Conservation (phyloP, 257 asterid species). For the Paraleonurus japonicus region DNA sequence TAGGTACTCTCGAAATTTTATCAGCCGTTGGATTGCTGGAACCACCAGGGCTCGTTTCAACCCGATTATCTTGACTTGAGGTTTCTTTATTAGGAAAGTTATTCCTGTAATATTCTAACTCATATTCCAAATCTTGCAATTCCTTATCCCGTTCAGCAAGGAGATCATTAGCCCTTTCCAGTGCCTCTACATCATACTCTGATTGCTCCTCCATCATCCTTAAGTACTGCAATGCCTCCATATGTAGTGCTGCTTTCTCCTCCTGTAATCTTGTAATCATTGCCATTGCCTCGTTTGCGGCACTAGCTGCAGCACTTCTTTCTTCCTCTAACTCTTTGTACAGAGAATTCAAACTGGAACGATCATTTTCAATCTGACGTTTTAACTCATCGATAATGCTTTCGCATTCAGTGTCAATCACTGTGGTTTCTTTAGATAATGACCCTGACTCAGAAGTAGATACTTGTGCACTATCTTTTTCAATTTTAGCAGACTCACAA, state of each 20-base stretch:
- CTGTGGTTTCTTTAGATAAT: conserved; percentile 11
- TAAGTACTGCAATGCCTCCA: conserved; percentile 90
- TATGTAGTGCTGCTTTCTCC: conserved; percentile 88
- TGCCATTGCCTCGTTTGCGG: conserved; percentile 87
- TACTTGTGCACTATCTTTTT: conserved; percentile 29
- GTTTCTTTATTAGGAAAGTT: conserved; percentile 35
- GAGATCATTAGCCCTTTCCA: conserved; percentile 73
- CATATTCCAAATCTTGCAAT: conserved; percentile 75
- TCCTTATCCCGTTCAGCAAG: conserved; percentile 85
- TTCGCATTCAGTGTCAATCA: conserved; percentile 60
- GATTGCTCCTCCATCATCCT: conserved; percentile 99
- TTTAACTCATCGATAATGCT: conserved; percentile 43
- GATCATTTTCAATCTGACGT: conserved; percentile 57
- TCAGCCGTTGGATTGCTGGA: conserved; percentile 26
- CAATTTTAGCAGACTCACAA: conserved; percentile 27
- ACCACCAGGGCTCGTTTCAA: conserved; percentile 19
- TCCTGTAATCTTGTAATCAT: conserved; percentile 94
- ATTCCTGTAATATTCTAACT: conserved; percentile 53
- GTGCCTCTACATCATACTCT: conserved; percentile 81
- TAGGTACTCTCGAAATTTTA: conserved; percentile 15
- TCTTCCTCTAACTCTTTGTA: conserved; percentile 87
- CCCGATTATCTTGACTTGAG: conserved; percentile 13
- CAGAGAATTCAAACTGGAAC: conserved; percentile 43
- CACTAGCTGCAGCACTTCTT: conserved; percentile 77
- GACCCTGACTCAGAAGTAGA: conserved; percentile 26